Percentiles rank a stretch among this genome's conserved stretches.
Conservation (phyloP, 2,329 filamentous ascomycete genomes). For the Epicoccum sorghinum region DNA sequence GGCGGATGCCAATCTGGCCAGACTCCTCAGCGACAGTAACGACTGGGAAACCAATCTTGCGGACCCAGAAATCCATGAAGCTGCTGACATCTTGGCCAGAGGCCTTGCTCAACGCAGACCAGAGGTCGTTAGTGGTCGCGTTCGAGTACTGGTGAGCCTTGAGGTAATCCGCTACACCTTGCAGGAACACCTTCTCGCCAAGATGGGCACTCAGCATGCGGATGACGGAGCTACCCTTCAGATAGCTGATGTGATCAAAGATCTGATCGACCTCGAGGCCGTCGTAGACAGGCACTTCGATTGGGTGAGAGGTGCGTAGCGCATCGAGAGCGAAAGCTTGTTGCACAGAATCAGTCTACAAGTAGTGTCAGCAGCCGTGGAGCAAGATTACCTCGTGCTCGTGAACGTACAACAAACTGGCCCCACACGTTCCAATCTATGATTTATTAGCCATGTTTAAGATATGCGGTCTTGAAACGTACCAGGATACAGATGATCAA, state of each 20-base stretch:
- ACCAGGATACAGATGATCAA: constrained; percentile 86
- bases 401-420: constrained; percentile 80
- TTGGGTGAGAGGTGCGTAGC: constrained; percentile 89
- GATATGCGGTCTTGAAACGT: constrained; percentile 20
- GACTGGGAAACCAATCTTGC: constrained; percentile 92
- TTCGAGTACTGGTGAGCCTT: constrained; percentile 87
- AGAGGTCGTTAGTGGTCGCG: constrained; percentile 89
- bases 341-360: constrained; percentile 85
- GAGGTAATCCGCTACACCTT: constrained; percentile 88
- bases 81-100: constrained; percentile 84
- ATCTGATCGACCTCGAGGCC: constrained; percentile 97
- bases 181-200: constrained; percentile 84
- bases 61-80: constrained; percentile 95
- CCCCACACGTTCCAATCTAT: constrained; percentile 95
- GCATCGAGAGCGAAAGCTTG: constrained; percentile 88
- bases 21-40: constrained; percentile 84
- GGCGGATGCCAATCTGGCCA: constrained; percentile 80
- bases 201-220: constrained; percentile 94
- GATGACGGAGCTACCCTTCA: constrained; percentile 95
- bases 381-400: constrained; percentile 58
- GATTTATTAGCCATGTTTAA: constrained; percentile 13
- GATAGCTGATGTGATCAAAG: constrained; percentile 94
- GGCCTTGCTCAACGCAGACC: constrained; percentile 84
- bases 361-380: constrained; percentile 46
- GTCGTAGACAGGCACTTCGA: constrained; percentile 92